Conservation (phyloP, 257 asterid genomes). For the Penstemon eatonii region DNA sequence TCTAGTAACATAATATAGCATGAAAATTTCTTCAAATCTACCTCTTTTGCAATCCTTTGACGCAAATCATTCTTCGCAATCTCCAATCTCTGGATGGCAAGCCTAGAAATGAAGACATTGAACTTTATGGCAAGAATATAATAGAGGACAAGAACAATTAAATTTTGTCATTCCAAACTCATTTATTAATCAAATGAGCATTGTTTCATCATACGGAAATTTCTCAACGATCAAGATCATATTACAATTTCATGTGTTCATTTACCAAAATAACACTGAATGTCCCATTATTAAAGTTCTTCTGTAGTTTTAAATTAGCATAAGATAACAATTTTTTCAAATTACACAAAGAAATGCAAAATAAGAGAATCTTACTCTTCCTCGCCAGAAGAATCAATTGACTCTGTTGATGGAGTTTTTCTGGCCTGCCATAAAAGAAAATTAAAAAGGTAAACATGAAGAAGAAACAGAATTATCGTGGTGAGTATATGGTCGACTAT, state of each 20-base stretch:
- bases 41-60: conserved; percentile 95
- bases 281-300: background rate
- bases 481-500: conserved; percentile 17
- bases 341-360: conserved; percentile 16
- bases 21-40: conserved; percentile 28
- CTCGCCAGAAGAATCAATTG: conserved; percentile 89
- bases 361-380: conserved; percentile 79
- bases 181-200: background rate
- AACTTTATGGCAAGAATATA: conserved; percentile 26
- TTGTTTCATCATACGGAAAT: background rate
- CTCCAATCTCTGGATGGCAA: conserved; percentile 93
- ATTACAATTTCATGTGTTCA: background rate
- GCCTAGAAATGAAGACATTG: conserved; percentile 46
- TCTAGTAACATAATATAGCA: conserved; percentile 8
- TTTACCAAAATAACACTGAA: no score
- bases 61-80: conserved; percentile 84
- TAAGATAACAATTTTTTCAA: background rate
- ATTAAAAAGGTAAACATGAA: background rate
- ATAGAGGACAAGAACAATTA: conserved; percentile 7
- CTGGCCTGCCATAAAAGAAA: conserved; percentile 53
- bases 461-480: background rate
- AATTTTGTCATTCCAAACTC: background rate
- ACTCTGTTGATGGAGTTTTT: conserved; percentile 67
- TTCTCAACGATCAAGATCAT: background rate
- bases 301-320: background rate